Percentiles rank a stretch among this genome's conserved stretches.
phyloP scores from a whole-genome alignment of 495 filamentous ascomycete species.

The Lepraria neglecta region DNA sequence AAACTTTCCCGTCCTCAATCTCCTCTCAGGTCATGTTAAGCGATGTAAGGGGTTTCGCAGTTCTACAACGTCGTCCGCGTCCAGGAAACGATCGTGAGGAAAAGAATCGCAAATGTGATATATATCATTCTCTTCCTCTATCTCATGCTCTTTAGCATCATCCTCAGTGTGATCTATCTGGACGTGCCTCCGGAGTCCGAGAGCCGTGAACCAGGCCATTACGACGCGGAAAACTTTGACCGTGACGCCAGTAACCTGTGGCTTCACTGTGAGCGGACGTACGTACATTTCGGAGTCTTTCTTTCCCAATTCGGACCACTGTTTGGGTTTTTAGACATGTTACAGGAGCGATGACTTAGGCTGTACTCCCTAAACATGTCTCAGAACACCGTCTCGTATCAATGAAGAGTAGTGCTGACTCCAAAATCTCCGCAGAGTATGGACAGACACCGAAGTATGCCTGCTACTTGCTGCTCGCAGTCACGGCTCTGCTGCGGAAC shows the following conservation, averaged over 20 bases:
- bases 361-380: too few relatives aligned
- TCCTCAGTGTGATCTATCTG: background rate
- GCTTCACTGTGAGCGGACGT: slow-evolving; percentile 5
- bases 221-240: slow-evolving; percentile 8
- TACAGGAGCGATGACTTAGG: too few relatives aligned
- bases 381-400: too few relatives aligned
- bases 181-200: background rate
- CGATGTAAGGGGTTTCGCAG: too few relatives aligned
- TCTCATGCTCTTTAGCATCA: slow-evolving; percentile 8
- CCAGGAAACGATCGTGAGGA: background rate
- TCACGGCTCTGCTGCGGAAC: slow-evolving; percentile 7
- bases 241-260: background rate
- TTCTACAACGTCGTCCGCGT: too few relatives aligned
- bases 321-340: too few relatives aligned
- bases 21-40: too few relatives aligned
- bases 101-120: background rate
- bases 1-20: too few relatives aligned
- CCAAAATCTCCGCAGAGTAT: background rate
- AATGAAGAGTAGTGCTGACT: too few relatives aligned
- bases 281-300: too few relatives aligned
- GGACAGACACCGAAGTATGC: slow-evolving; percentile 14
- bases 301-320: too few relatives aligned
- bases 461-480: slow-evolving; percentile 12
- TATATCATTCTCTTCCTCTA: slow-evolving; percentile 1
- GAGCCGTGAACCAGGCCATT: background rate